These are phyloP conservation scores for Keithomyces neogunnii DNA, from an alignment of 2,329 filamentous ascomycete genomes.

Conservation along the genomic window DNA sequence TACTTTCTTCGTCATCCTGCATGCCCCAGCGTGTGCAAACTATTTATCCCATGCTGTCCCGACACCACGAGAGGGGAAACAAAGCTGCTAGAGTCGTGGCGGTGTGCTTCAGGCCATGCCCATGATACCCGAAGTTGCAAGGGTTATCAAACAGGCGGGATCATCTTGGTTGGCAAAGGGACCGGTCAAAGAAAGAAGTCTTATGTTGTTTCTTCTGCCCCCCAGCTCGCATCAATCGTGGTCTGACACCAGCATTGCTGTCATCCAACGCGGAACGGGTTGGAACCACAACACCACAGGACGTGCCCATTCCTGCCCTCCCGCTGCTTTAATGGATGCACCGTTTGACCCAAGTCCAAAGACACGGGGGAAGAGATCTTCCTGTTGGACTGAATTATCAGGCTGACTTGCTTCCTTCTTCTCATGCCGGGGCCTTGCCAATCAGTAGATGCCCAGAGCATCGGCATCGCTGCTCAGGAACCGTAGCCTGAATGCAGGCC, in stretches of 20 bases:
- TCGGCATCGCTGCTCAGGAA: slow-evolving; percentile 4
- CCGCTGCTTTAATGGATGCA: neutral
- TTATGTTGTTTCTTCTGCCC: neutral
- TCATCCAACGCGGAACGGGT: neutral
- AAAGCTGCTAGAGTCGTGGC: slow-evolving; percentile 1
- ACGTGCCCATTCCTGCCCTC: neutral
- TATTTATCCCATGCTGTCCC: neutral
- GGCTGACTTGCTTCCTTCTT: neutral
- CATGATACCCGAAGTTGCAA: neutral
- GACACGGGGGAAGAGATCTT: neutral
- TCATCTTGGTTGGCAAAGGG: neutral
- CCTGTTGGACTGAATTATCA: neutral
- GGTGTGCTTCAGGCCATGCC: slow-evolving; percentile 7
- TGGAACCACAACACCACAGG: neutral
- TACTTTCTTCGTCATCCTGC: neutral
- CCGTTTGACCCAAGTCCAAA: neutral
- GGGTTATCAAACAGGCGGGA: neutral
- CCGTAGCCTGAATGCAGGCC: slow-evolving; percentile 7
- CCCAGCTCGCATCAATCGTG: neutral
- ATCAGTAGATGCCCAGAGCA: slow-evolving; percentile 1
- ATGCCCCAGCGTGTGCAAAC: neutral
- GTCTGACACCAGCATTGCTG: neutral
- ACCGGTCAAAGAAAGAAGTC: slow-evolving; percentile 1
- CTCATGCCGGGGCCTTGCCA: neutral
- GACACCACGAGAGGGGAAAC: neutral